phyloP scores from a whole-genome alignment of 768 basidiomycete species.

The Sarcodon aspratus region DNA sequence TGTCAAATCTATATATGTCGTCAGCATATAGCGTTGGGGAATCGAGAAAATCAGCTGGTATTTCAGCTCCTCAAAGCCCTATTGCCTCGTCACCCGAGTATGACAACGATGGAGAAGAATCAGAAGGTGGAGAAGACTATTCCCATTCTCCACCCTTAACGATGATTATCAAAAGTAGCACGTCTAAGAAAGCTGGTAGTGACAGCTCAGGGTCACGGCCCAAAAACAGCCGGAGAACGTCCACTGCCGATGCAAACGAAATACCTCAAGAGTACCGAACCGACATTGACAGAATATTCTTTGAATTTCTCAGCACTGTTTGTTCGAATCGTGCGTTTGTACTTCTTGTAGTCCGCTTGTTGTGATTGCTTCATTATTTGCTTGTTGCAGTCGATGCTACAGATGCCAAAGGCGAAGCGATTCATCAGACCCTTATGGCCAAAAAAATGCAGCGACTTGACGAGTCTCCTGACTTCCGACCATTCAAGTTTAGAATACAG shows the following conservation, averaged over 20 bases:
- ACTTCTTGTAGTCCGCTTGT: conserved; percentile 4
- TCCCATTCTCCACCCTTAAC: conserved; percentile 11
- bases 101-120: conserved; percentile 21
- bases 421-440: conserved; percentile 97
- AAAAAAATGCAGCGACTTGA: conserved; percentile 98
- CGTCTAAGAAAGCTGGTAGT: conserved; percentile 12
- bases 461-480: conserved; percentile 92
- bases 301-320: conserved; percentile 75
- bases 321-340: conserved; percentile 79
- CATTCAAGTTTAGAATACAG: conserved; percentile 98
- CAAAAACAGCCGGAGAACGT: conserved; percentile 11
- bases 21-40: conserved; percentile 17
- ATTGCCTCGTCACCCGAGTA: conserved; percentile 20
- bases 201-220: conserved; percentile 15
- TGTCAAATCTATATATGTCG: conserved; percentile 16
- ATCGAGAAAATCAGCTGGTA: conserved; percentile 9
- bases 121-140: conserved; percentile 6
- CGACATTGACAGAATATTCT: conserved; percentile 85
- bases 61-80: conserved; percentile 12
- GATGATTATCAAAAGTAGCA: conserved; percentile 16
- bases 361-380: conserved; percentile 2
- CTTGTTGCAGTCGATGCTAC: conserved; percentile 68
- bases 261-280: conserved; percentile 71
- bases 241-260: conserved; percentile 37
- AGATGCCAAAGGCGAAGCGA: conserved; percentile 91